These are phyloP conservation scores for Chalaropsis thielavioides DNA, from an alignment of 2,329 filamentous ascomycete genomes.

Conservation along the genomic window DNA sequence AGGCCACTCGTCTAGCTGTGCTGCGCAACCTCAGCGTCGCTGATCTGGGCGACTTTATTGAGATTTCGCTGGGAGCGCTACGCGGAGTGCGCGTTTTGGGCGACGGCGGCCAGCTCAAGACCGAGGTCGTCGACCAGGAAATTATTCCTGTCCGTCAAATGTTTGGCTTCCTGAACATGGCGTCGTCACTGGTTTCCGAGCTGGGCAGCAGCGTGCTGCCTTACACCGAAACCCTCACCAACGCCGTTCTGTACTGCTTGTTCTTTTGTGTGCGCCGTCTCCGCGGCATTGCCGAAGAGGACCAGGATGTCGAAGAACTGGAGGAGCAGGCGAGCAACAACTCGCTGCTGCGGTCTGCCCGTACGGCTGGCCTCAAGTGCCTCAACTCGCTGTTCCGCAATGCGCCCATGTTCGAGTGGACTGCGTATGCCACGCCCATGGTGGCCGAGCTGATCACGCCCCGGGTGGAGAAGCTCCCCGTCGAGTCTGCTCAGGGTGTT, in stretches of 20 bases:
- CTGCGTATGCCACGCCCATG: conserved; percentile 53
- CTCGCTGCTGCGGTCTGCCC: conserved; percentile 51
- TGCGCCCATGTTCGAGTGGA: conserved; percentile 57
- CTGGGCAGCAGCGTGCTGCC: conserved; percentile 58
- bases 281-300: conserved; percentile 25
- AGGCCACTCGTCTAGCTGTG: conserved; percentile 66
- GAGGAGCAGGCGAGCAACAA: conserved; percentile 30
- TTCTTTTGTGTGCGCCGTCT: conserved; percentile 52
- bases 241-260: conserved; percentile 69
- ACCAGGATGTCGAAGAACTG: conserved; percentile 24
- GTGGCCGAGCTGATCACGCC: conserved; percentile 63
- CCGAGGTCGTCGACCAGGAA: conserved; percentile 41
- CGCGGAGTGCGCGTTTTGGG: conserved; percentile 45
- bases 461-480: conserved; percentile 60
- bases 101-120: conserved; percentile 28
- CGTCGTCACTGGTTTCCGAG: conserved; percentile 72
- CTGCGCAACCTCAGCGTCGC: conserved; percentile 60
- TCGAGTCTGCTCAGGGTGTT: conserved; percentile 78
- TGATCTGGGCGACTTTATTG: conserved; percentile 67
- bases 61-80: conserved; percentile 64
- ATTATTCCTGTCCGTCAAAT: conserved; percentile 61
- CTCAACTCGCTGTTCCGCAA: conserved; percentile 65
- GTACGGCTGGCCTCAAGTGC: conserved; percentile 67
- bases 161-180: conserved; percentile 82
- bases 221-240: conserved; percentile 54